Conservation (phyloP, 2,329 filamentous ascomycete species). For the Xylariaceae sp. region DNA sequence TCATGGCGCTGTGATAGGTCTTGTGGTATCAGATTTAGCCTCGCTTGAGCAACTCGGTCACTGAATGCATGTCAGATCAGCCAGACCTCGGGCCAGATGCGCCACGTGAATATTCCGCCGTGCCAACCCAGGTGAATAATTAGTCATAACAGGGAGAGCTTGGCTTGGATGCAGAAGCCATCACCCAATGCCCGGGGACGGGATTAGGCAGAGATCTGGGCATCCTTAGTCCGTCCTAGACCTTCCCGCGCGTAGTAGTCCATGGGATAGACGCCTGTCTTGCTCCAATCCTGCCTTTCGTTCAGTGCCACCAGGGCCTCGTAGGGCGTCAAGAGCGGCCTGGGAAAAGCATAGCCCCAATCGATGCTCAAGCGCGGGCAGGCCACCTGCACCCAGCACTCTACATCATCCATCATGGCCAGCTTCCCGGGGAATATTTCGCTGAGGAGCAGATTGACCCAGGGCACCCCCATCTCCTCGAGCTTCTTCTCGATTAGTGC, state of each 20-base stretch:
- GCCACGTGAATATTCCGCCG: too few species aligned
- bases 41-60: too few species aligned
- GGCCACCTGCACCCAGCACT: conserved; percentile 97
- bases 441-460: conserved; percentile 77
- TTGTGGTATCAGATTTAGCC: too few species aligned
- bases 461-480: conserved; percentile 63
- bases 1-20: too few species aligned
- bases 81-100: too few species aligned
- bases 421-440: conserved; percentile 97
- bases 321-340: conserved; percentile 85
- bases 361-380: conserved; percentile 96
- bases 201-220: conserved; percentile 16
- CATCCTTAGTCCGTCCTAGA: conserved; percentile 64
- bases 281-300: conserved; percentile 66
- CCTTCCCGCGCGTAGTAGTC: conserved; percentile 95
- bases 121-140: too few species aligned
- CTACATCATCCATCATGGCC: conserved; percentile 86
- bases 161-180: too few species aligned
- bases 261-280: conserved; percentile 77
- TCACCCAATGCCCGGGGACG: too few species aligned
- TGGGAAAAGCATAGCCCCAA: conserved; percentile 93
- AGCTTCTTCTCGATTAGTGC: conserved; percentile 75
- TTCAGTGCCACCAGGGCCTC: conserved; percentile 89
- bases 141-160: too few species aligned
- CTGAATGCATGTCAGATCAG: too few species aligned